phyloP scores from a whole-genome alignment of 2,329 filamentous ascomycete species.

The Cryphonectria japonica region DNA sequence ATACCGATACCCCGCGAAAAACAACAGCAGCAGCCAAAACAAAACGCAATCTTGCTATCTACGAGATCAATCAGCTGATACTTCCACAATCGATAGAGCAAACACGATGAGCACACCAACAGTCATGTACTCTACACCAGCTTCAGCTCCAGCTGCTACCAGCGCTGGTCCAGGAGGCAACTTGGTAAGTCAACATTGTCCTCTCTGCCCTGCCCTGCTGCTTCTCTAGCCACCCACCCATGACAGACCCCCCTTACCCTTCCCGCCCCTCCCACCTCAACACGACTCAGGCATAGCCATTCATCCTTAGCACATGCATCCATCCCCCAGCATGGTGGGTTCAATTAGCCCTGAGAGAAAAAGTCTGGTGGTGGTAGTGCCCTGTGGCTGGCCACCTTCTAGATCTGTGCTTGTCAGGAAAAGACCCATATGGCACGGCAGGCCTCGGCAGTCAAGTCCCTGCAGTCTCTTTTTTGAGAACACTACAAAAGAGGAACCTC shows the following conservation, averaged over 20 bases:
- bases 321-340: not conserved
- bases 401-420: not conserved
- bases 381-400: not conserved
- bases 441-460: not conserved
- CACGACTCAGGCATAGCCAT: not conserved
- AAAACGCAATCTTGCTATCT: not conserved
- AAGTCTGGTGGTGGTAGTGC: no score
- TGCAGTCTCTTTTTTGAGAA: not conserved
- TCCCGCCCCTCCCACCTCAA: not conserved
- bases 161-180: conserved; percentile 42
- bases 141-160: conserved; percentile 46
- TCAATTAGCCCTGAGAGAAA: not conserved
- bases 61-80: conserved; percentile 7
- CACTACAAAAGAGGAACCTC: not conserved
- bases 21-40: not conserved
- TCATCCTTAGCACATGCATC: not conserved
- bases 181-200: conserved; percentile 41
- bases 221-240: not conserved
- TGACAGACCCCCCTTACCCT: not conserved
- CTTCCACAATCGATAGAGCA: conserved; percentile 28
- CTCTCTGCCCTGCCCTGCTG: conserved; percentile 7
- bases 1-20: not conserved
- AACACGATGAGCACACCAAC: conserved; percentile 32
- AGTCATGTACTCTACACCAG: conserved; percentile 29
- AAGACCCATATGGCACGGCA: not conserved